Conservation (phyloP, 2,329 filamentous ascomycete genomes). For the Rutstroemia sp. region DNA sequence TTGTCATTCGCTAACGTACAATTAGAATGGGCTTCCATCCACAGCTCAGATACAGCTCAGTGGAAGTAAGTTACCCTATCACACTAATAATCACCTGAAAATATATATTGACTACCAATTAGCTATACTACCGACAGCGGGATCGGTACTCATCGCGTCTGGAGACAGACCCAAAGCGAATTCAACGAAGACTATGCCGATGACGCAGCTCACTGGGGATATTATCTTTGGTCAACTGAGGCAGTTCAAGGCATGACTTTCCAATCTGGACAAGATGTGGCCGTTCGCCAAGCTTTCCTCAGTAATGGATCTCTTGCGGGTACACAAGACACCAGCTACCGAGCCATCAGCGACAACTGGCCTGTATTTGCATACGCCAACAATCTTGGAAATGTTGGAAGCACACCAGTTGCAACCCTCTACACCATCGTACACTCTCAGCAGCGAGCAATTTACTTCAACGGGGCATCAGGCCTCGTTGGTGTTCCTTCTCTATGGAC, state of each 20-base stretch:
- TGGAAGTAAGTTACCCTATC: constrained; percentile 55
- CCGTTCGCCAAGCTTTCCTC: constrained; percentile 60
- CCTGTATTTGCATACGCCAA: constrained; percentile 69
- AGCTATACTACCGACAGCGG: constrained; percentile 22
- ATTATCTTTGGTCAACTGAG: constrained; percentile 68
- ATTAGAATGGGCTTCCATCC: constrained; percentile 63
- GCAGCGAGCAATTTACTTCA: constrained; percentile 22
- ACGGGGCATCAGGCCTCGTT: constrained; percentile 41
- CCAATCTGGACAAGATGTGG: constrained; percentile 59
- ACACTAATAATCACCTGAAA: constrained; percentile 33
- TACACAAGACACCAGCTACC: constrained; percentile 55
- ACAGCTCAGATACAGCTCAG: constrained; percentile 45
- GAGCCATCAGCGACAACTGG: constrained; percentile 61
- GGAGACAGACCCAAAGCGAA: constrained; percentile 22
- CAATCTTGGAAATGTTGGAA: constrained; percentile 19
- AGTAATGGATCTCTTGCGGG: constrained; percentile 56
- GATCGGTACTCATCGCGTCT: constrained; percentile 20
- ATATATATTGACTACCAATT: constrained; percentile 50
- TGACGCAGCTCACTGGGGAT: constrained; percentile 68
- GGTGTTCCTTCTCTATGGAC: constrained; percentile 71
- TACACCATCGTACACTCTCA: constrained; percentile 26
- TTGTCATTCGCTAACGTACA: not conserved
- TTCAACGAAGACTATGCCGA: constrained; percentile 27
- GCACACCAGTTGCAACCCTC: constrained; percentile 13
- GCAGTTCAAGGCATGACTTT: constrained; percentile 48